Evolutionary conservation across 2,329 filamentous ascomycete genomes (phyloP), one percentile per base, ranked within the genome.

Genomic region (Colletotrichum sp.): DNA sequence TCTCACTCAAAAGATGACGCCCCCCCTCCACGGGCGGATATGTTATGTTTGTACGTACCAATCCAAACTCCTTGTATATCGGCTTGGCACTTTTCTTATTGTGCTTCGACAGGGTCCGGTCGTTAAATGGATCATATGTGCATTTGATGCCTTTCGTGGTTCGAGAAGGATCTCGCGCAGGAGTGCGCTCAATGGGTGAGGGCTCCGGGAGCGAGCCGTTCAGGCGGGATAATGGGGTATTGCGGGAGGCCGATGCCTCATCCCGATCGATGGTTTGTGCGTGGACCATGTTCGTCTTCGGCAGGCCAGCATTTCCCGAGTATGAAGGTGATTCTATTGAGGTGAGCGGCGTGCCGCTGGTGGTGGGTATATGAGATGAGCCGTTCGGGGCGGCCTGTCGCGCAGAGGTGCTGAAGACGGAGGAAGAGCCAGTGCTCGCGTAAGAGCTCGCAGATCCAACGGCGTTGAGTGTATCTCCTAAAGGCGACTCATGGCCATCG

Each of bases 381-480:
- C 84, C 79, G 79, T 85, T 84, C 78, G 87, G 79, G 78, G 84
- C 84, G 81, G 83, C 82, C 77, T 86, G 84, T 78, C 83, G 84
- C 75, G 86, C 83, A 77, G 86, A 82, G 77, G 82, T 83, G 84
- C 92, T 94, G 85, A 94, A 94, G 78, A 94, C 88, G 71, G 95
- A 95, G 60, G 93, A 52, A 52, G 43, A 95, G 67, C 90, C 90
- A 70, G 92, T 91, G 86, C 93, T 95, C 73, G 90, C 89, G 81
- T 93, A 89, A 73, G 94, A 95, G 85, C 92, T 95, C 72, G 93
- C 91, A 67, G 94, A 96, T 80, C 92, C 93, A 79, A 93, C 90
- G 77, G 92, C 93, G 83, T 93, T 94, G 81, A 94, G 89, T 69
- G 93, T 90, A 81, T 96, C 93, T 83, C 91, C 92, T 79, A 90